Conservation (phyloP, 345 rosid species). For the Euclidium syriacum region DNA sequence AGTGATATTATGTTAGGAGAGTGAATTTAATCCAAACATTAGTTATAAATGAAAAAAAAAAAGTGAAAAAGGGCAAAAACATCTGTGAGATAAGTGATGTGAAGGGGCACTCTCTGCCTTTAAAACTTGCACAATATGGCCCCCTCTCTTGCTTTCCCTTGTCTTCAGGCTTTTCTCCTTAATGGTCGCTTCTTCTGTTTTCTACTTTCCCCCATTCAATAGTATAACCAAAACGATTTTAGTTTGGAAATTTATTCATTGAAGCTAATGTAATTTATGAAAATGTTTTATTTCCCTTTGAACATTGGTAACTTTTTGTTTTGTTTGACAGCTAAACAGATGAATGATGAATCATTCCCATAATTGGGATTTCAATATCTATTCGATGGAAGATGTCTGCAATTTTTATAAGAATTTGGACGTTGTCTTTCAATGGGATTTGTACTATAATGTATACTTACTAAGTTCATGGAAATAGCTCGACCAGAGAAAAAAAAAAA, state of each 20-base stretch:
- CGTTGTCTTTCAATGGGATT: too few species aligned
- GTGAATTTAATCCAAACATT: too few species aligned
- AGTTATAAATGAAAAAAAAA: neutral
- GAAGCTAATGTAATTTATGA: too few species aligned
- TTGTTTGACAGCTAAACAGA: neutral
- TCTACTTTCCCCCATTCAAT: slow-evolving; percentile 2
- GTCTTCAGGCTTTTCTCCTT: slow-evolving; percentile 32
- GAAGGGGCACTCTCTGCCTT: slow-evolving; percentile 19
- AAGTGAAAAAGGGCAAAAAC: neutral
- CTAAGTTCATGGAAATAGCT: too few species aligned
- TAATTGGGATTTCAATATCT: neutral
- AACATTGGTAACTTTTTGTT: neutral
- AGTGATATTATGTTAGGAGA: too few species aligned
- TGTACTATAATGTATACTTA: too few species aligned
- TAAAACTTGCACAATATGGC: slow-evolving; percentile 12
- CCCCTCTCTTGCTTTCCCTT: slow-evolving; percentile 24
- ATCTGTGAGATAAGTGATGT: slow-evolving; percentile 20
- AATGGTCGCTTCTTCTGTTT: slow-evolving; percentile 24
- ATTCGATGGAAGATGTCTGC: too few species aligned
- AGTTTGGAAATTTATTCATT: neutral
- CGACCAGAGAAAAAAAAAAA: too few species aligned
- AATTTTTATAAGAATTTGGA: too few species aligned
- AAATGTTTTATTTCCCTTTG: neutral
- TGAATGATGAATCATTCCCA: neutral
- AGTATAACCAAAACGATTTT: neutral